phyloP scores from a whole-genome alignment of 176 grass and related monocot species.

The Themeda triandra region DNA sequence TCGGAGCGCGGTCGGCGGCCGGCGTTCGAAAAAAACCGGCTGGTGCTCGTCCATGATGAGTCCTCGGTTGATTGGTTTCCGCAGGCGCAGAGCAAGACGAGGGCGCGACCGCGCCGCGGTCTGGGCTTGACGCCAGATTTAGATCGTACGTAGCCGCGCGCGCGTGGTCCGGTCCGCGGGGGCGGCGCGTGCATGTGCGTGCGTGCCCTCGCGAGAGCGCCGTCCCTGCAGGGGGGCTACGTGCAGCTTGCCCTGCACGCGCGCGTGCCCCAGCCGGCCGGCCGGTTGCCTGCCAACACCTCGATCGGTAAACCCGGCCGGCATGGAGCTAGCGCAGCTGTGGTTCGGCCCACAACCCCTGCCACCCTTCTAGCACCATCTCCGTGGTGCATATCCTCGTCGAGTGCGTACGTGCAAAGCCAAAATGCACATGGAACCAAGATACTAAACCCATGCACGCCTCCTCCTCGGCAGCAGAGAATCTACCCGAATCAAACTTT shows the following conservation, averaged over 20 bases:
- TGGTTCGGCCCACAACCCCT: conserved; percentile 12
- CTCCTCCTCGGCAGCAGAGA: neutral
- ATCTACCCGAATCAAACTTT: conserved; percentile 35
- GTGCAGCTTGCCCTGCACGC: no score
- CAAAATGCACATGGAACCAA: neutral
- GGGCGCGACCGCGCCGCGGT: neutral
- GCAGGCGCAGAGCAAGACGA: neutral
- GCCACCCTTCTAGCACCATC: conserved; percentile 27
- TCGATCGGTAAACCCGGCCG: neutral
- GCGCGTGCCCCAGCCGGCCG: conserved; percentile 16
- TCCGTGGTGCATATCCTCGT: neutral
- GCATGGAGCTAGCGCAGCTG: neutral
- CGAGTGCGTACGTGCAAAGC: neutral
- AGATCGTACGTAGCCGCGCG: neutral
- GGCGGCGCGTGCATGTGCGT: no score
- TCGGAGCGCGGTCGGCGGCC: neutral
- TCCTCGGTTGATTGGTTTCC: neutral
- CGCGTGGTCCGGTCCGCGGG: no score
- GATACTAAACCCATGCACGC: conserved; percentile 8
- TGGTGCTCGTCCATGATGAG: neutral
- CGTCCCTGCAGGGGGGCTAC: no score
- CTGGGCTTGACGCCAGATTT: conserved; percentile 17
- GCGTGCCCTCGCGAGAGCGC: no score
- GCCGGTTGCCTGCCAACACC: conserved; percentile 1
- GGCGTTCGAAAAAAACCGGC: neutral